Conservation (phyloP, 2,329 filamentous ascomycete species). For the Pezizomycotina sp. region DNA sequence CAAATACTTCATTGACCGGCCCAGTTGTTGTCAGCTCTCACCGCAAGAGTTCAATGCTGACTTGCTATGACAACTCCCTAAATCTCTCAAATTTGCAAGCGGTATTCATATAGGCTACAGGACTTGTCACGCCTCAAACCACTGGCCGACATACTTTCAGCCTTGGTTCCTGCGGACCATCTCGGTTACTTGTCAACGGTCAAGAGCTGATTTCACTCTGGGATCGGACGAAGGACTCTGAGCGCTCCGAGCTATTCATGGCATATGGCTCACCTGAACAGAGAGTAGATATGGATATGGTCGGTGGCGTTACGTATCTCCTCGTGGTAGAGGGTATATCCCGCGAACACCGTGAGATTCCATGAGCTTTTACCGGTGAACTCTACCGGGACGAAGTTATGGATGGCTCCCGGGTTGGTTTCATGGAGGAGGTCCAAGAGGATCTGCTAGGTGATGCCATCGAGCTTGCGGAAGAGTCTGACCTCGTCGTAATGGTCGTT, state of each 20-base stretch:
- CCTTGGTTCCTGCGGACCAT: conserved; percentile 26
- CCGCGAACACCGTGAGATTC: conserved; percentile 25
- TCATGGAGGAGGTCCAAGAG: conserved; percentile 28
- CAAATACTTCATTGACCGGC: conserved; percentile 24
- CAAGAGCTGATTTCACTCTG: conserved; percentile 25
- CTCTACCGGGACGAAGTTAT: conserved; percentile 27
- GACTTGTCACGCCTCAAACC: conserved; percentile 24
- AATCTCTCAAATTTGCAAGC: conserved; percentile 23
- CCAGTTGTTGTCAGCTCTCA: conserved; percentile 21
- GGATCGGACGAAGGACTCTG: conserved; percentile 25
- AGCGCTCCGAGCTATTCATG: conserved; percentile 26
- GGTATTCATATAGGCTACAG: conserved; percentile 26
- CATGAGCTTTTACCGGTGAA: conserved; percentile 24
- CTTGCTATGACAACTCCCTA: conserved; percentile 26
- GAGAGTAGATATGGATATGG: conserved; percentile 24
- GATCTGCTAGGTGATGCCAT: conserved; percentile 40
- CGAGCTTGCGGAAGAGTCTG: conserved; percentile 48
- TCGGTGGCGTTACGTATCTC: conserved; percentile 23
- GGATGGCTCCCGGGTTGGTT: conserved; percentile 26
- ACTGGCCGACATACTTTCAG: conserved; percentile 26
- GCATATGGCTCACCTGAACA: conserved; percentile 25
- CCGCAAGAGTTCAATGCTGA: conserved; percentile 24
- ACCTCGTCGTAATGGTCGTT: conserved; percentile 62
- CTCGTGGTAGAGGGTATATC: conserved; percentile 25
- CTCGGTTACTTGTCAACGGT: conserved; percentile 24